Percentiles rank a stretch among this genome's conserved stretches.
Conservation (phyloP, 306 rosid genomes). For the Chamaecrista fasciculata region DNA sequence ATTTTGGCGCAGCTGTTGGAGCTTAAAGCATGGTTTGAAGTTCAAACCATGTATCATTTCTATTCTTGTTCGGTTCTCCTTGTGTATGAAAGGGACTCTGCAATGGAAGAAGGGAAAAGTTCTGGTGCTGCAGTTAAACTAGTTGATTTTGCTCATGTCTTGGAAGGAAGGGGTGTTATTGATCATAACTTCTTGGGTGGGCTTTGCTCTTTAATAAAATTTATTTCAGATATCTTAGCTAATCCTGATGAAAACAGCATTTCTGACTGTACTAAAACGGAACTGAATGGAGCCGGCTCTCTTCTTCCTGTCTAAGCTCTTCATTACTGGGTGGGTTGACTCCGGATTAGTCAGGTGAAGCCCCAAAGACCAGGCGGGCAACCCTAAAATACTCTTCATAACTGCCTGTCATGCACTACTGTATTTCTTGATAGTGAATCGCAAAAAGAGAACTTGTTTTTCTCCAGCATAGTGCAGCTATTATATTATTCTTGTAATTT, state of each 20-base stretch:
- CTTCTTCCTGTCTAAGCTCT: not conserved
- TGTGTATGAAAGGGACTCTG: constrained; percentile 52
- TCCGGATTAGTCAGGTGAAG: too few species aligned
- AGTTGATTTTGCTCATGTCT: constrained; percentile 77
- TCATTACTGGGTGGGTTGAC: too few species aligned
- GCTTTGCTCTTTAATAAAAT: constrained; percentile 77
- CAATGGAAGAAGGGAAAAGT: constrained; percentile 27
- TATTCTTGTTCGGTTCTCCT: constrained; percentile 65
- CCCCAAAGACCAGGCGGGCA: too few species aligned
- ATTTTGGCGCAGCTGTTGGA: constrained; percentile 55
- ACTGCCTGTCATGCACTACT: too few species aligned
- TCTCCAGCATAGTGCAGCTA: too few species aligned
- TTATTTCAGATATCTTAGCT: constrained; percentile 47
- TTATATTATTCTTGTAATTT: too few species aligned
- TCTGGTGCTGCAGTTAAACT: constrained; percentile 52
- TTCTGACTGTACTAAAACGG: not conserved
- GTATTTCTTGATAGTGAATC: too few species aligned
- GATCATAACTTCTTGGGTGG: constrained; percentile 97
- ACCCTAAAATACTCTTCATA: too few species aligned
- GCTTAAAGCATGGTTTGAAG: constrained; percentile 86
- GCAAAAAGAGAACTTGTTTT: too few species aligned
- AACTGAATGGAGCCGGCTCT: not conserved
- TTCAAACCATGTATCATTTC: constrained; percentile 70
- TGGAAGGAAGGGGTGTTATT: constrained; percentile 57
- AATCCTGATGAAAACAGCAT: not conserved